Evolutionary conservation across 495 filamentous ascomycete species (phyloP).

Genomic region (Hypomontagnella submonticulosa): DNA sequence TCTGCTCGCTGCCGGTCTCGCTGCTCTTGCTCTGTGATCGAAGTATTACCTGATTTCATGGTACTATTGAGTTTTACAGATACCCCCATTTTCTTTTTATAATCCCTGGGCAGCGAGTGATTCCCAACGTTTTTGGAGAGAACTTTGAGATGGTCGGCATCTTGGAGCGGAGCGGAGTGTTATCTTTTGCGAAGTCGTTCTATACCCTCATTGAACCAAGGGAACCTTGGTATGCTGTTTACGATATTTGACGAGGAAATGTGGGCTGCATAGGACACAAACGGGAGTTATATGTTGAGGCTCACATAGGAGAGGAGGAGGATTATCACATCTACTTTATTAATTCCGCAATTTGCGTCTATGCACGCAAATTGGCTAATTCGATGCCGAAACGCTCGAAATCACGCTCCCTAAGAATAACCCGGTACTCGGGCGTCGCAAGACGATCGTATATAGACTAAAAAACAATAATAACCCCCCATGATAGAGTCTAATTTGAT

Average conservation of each 20-base stretch:
- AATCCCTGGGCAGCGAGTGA: constrained; percentile 23
- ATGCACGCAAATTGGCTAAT: constrained; percentile 42
- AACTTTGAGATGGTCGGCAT: constrained; percentile 26
- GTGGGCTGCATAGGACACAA: constrained; percentile 27
- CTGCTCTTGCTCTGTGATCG: constrained; percentile 47
- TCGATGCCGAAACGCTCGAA: constrained; percentile 29
- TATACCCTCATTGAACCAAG: constrained; percentile 45
- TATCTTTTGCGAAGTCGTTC: constrained; percentile 32
- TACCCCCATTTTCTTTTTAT: constrained; percentile 33
- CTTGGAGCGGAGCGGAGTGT: constrained; percentile 23
- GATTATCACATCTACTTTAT: constrained; percentile 22
- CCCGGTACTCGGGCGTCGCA: constrained; percentile 27
- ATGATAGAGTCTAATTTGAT: constrained; percentile 8
- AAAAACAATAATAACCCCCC: constrained; percentile 23
- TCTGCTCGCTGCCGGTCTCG: constrained; percentile 47
- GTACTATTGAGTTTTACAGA: constrained; percentile 38
- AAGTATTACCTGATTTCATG: constrained; percentile 21
- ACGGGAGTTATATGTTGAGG: constrained; percentile 35
- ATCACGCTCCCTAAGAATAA: constrained; percentile 32
- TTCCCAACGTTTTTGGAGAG: constrained; percentile 20
- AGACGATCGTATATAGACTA: constrained; percentile 31
- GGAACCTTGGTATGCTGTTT: constrained; percentile 23
- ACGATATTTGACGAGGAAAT: constrained; percentile 38
- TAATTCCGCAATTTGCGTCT: constrained; percentile 25
- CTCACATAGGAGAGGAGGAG: constrained; percentile 20